Percentiles rank a stretch among this genome's conserved stretches.
Evolutionary conservation across 495 filamentous ascomycete genomes (phyloP).

Genomic region (Umbilicaria muhlenbergii): DNA sequence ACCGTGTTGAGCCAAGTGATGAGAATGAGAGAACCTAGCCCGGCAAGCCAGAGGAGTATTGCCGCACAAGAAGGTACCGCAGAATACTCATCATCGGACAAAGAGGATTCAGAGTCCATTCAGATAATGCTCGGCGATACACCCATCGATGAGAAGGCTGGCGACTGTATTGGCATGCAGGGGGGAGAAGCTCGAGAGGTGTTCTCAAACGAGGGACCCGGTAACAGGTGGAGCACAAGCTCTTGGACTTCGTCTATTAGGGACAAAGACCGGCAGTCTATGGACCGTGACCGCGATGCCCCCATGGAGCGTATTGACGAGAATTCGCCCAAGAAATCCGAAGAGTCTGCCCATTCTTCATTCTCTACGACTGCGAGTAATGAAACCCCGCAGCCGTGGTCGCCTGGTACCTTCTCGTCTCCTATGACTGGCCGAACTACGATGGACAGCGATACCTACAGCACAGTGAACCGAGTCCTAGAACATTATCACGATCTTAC

Average conservation of each 20-base stretch:
- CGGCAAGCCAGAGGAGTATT: conserved; percentile 10
- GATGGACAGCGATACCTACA: conserved; percentile 26
- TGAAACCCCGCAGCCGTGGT: conserved; percentile 13
- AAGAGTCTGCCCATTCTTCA: conserved; percentile 5
- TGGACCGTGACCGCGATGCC: conserved; percentile 19
- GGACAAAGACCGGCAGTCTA: conserved; percentile 22
- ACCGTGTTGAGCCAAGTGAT: conserved; percentile 35
- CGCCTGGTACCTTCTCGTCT: conserved; percentile 9
- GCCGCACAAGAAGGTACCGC: conserved; percentile 16
- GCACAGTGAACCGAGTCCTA: conserved; percentile 25
- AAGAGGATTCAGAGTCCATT: conserved; percentile 41
- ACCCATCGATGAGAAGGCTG: conserved; percentile 22
- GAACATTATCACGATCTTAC: conserved; percentile 24
- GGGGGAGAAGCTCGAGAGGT: conserved; percentile 15
- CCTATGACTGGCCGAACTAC: conserved; percentile 13
- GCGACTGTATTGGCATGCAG: conserved; percentile 16
- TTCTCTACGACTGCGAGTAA: conserved; percentile 9
- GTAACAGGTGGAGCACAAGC: conserved; percentile 33
- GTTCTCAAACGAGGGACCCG: conserved; percentile 10
- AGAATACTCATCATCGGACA: conserved; percentile 27
- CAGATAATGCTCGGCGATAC: conserved; percentile 41
- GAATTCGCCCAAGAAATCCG: conserved; percentile 3
- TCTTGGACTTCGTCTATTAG: conserved; percentile 36
- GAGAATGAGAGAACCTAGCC: conserved; percentile 32
- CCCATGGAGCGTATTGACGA: conserved; percentile 15